Evolutionary conservation across 495 filamentous ascomycete species (phyloP), one percentile per base, ranked within the genome.

Genomic region (Aspergillus kassunensis): DNA sequence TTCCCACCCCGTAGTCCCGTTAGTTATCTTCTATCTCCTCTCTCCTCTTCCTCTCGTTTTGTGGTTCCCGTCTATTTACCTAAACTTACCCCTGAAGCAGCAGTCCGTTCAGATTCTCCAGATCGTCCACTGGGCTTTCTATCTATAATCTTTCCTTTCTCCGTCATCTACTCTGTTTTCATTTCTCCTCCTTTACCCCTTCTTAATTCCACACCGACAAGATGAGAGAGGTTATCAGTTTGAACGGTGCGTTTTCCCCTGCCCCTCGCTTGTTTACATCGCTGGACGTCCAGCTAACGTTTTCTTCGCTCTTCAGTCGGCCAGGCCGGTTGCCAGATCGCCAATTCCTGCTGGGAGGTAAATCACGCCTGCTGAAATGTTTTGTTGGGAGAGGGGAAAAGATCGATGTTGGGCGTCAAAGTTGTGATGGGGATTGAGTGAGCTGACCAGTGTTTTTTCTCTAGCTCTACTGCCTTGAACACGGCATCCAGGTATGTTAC

Each of bases 271-370:
- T 44, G 34, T 49, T 49, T 29, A 27, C 36, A 9, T 45, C 47
- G 48, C 29, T 42, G 39, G 21, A 34, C 19, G 42, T 50, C 51
- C 61, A 54, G 57, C 59, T 64, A 55, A 67, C 48, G 39, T 62
- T 46, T 40, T 55, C 50, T 47, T 47, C 53, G 30, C 34, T 42
- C 41, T 56, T 54, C 54, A 98, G 93, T 98, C 77, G 93, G 93
- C 77, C 93, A 98, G 82, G 93, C 93, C 69, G 93, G 93, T 86
- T 97, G 95, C 83, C 93, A 98, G 75, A 98, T 98, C 71, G 93
- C 91, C 73, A 98, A 98, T 79, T 93, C 95, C 59, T 98, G 95
- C 84, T 98, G 93, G 93, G 93, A 98, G 91, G 93, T 98, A 80
- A 61, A 49, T 49, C 20, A 47, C 39, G 43, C 23, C 45, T n/a